These are phyloP conservation scores for Salix suchowensis DNA, from an alignment of 345 rosid species.

Conservation along the genomic window DNA sequence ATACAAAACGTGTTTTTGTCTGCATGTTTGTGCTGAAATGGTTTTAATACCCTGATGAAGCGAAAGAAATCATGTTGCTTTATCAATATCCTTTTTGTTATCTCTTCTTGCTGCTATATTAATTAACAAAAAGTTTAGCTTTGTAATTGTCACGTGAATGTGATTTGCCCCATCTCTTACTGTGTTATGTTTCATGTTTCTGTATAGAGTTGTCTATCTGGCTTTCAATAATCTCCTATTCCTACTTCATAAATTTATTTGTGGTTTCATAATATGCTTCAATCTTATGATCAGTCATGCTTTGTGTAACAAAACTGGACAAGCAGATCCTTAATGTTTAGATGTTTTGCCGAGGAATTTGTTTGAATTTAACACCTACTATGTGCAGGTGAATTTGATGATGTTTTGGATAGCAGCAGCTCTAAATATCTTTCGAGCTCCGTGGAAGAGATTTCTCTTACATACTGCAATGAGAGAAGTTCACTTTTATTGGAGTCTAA, in stretches of 20 bases:
- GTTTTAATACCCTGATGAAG: background rate
- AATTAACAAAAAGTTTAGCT: background rate
- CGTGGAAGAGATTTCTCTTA: slow-evolving; percentile 50
- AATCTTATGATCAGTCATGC: slow-evolving; percentile 1
- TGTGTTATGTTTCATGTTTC: background rate
- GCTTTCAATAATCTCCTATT: background rate
- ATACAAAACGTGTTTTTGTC: background rate
- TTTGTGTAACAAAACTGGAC: background rate
- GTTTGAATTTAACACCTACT: slow-evolving; percentile 11
- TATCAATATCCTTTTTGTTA: background rate
- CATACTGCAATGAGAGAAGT: slow-evolving; percentile 30
- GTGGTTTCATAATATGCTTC: slow-evolving; percentile 2
- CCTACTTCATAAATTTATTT: background rate
- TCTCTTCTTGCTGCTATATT: background rate
- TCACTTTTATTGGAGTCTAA: slow-evolving; percentile 42
- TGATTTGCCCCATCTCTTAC: background rate
- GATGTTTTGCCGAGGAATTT: slow-evolving; percentile 3
- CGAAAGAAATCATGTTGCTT: background rate
- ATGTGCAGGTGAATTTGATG: slow-evolving; percentile 87
- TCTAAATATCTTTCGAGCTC: slow-evolving; percentile 37
- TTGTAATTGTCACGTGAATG: background rate
- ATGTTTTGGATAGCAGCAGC: slow-evolving; percentile 55
- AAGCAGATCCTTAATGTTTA: background rate
- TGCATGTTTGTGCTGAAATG: background rate
- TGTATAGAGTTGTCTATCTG: background rate